Conservation (phyloP, 1,284 basidiomycete species). For the Cutaneotrichosporon sp. region DNA sequence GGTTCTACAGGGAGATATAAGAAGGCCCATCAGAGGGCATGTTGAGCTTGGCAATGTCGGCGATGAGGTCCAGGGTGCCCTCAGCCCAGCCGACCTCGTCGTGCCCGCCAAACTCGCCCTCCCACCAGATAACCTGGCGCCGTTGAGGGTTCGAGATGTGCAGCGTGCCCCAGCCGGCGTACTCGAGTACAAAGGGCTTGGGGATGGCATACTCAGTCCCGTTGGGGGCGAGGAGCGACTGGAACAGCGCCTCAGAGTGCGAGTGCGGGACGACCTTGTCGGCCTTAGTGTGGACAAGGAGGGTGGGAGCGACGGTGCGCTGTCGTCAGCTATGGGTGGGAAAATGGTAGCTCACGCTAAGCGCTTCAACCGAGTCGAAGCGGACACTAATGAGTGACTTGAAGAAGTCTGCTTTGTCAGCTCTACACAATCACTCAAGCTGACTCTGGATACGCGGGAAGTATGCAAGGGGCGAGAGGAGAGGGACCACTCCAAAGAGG, state of each 20-base stretch:
- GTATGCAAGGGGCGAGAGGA: constrained; percentile 37
- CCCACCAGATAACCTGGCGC: constrained; percentile 40
- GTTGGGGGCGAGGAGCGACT: constrained; percentile 55
- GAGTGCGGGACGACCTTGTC: constrained; percentile 76
- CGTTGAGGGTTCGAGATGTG: constrained; percentile 16
- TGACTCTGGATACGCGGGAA: constrained; percentile 3
- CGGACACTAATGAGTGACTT: constrained; percentile 29
- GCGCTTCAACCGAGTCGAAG: constrained; percentile 38
- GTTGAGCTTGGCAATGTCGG: constrained; percentile 27
- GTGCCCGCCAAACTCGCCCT: constrained; percentile 45
- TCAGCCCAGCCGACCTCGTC: constrained; percentile 46
- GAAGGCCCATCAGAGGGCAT: not conserved
- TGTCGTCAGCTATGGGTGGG: constrained; percentile 30
- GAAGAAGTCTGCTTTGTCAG: constrained; percentile 33
- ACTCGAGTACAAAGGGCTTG: constrained; percentile 14
- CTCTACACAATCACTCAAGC: not conserved
- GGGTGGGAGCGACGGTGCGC: constrained; percentile 65
- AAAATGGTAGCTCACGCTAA: constrained; percentile 26
- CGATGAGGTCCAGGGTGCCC: constrained; percentile 47
- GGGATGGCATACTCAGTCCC: not conserved
- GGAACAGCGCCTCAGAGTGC: constrained; percentile 73
- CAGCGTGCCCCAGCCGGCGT: constrained; percentile 39
- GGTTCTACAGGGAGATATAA: not conserved
- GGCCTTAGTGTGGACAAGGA: constrained; percentile 76
- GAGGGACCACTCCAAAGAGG: constrained; percentile 41